These are phyloP conservation scores for Oryza nivara DNA, from an alignment of 176 grass and related monocot genomes.

Conservation along the genomic window DNA sequence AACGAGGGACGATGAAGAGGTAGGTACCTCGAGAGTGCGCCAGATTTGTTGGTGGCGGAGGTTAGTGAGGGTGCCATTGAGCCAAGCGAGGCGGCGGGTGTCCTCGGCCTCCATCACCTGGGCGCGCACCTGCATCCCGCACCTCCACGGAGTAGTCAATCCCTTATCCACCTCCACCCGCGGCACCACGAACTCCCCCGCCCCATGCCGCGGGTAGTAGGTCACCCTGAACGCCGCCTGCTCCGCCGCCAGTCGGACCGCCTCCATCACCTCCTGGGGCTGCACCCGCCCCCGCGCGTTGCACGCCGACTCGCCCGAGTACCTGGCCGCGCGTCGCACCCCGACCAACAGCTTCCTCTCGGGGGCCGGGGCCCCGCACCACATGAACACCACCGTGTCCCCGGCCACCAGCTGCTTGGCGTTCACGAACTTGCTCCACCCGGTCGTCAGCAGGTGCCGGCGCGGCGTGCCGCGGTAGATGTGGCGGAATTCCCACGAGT, in stretches of 20 bases:
- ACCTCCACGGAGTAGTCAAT: conserved; percentile 8
- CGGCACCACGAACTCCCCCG: conserved; percentile 67
- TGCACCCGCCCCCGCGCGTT: conserved; percentile 51
- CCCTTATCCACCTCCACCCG: conserved; percentile 52
- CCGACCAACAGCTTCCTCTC: conserved; percentile 44
- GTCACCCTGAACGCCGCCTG: conserved; percentile 52
- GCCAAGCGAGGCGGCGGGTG: conserved; percentile 36
- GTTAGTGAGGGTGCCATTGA: conserved; percentile 45
- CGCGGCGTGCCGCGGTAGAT: conserved; percentile 82
- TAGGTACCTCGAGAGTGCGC: conserved; percentile 59
- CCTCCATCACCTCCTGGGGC: conserved; percentile 50
- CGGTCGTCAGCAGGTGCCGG: conserved; percentile 85
- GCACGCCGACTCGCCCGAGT: neutral
- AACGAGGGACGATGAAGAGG: neutral
- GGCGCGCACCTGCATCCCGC: conserved; percentile 52
- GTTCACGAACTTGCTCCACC: conserved; percentile 82
- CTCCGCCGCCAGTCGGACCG: conserved; percentile 41
- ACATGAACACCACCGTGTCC: conserved; percentile 66
- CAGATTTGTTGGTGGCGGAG: conserved; percentile 48
- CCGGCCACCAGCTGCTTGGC: conserved; percentile 68
- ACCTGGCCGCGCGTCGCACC: conserved; percentile 42
- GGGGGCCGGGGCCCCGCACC: neutral
- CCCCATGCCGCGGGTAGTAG: conserved; percentile 57
- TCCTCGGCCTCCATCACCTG: conserved; percentile 55
- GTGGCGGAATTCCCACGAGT: conserved; percentile 57